A percentile compares a stretch with the other conserved stretches of the same genome.
Evolutionary conservation across 768 basidiomycete genomes (phyloP).

Genomic region (Coprinopsis strossmayeri): DNA sequence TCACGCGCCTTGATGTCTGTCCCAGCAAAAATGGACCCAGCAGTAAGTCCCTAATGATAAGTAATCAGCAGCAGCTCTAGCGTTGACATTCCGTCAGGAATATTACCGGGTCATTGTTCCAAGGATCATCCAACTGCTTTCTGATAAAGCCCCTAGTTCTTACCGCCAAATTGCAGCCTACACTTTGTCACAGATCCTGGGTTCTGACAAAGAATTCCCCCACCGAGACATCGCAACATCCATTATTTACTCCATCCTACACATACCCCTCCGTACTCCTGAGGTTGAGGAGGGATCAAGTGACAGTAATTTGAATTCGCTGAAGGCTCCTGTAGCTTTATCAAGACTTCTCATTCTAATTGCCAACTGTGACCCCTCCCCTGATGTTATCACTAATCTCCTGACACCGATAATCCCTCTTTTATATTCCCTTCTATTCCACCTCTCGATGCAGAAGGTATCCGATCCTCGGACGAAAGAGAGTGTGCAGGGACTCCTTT

Average conservation of each 20-base stretch:
- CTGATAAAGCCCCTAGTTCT: slow-evolving; percentile 31
- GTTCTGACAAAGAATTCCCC: slow-evolving; percentile 23
- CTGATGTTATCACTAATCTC: slow-evolving; percentile 52
- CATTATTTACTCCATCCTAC: slow-evolving; percentile 43
- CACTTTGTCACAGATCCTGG: slow-evolving; percentile 59
- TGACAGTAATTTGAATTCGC: slow-evolving; percentile 6
- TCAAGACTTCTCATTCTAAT: slow-evolving; percentile 48
- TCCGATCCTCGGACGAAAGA: slow-evolving; percentile 62
- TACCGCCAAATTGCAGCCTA: slow-evolving; percentile 64
- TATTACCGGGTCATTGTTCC: slow-evolving; percentile 56
- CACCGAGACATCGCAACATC: slow-evolving; percentile 24
- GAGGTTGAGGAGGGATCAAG: slow-evolving; percentile 1
- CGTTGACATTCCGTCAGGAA: slow-evolving; percentile 31
- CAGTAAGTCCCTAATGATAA: slow-evolving; percentile 35
- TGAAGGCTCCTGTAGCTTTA: slow-evolving; percentile 36
- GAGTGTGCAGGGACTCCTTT: slow-evolving; percentile 50
- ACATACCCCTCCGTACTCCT: slow-evolving; percentile 30
- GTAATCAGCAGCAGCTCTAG: neutral
- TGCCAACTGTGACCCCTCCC: slow-evolving; percentile 76
- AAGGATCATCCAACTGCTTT: slow-evolving; percentile 45
- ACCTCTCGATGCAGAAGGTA: slow-evolving; percentile 47
- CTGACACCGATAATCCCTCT: slow-evolving; percentile 63
- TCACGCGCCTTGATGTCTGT: slow-evolving; percentile 56
- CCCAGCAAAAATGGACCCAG: slow-evolving; percentile 46
- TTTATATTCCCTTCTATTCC: slow-evolving; percentile 57